Base-by-base conservation (phyloP, 116 monocot genomes). In the Iris pallida region DNA sequence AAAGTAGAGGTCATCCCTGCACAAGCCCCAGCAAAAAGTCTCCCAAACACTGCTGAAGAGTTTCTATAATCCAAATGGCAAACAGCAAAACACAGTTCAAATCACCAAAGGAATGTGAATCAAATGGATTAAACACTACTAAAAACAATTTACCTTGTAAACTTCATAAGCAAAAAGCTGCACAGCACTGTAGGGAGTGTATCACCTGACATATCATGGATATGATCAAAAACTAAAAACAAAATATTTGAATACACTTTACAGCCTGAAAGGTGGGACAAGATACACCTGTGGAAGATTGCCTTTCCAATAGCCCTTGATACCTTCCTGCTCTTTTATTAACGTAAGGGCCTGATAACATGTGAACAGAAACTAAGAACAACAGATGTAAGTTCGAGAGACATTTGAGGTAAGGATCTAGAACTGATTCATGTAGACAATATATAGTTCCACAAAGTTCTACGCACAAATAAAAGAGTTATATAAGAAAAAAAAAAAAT, bases 221-320 rank as follows among this genome's bases (percentile, higher is more conserved):
- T n/a, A n/a, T n/a, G n/a, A n/a, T n/a, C n/a, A n/a, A n/a, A n/a
- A n/a, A n/a, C n/a, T n/a, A n/a, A n/a, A n/a, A n/a, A n/a, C n/a
- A n/a, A n/a, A n/a, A n/a, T n/a, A n/a, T n/a, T n/a, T n/a, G n/a
- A n/a, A n/a, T n/a, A n/a, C n/a, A n/a, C n/a, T n/a, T n/a, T n/a
- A n/a, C n/a, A n/a, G n/a, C n/a, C n/a, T n/a, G n/a, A n/a, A n/a
- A n/a, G n/a, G n/a, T n/a, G n/a, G n/a, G n/a, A n/a, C n/a, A n/a
- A n/a, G n/a, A n/a, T n/a, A 68, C 15, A 92, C 96, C 84, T 96
- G 96, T 60, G 96, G 89, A 72, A 96, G 80, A 78, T 96, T 96
- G 13, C 96, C 96, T 79, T 96, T 96, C 96, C 96, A 96, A 58
- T 89, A 96, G 42, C 96, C 96, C 70, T 70, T 89, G 9, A 96